These are phyloP conservation scores for Citrus sinensis DNA, from an alignment of 345 rosid genomes.

Conservation along the genomic window DVS_A1.0 CM039167.1:22094501-22095000, in stretches of 20 bases:
- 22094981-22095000: neutral
- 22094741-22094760: neutral
- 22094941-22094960: neutral
- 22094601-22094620: no score
- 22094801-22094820: neutral
- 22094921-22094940: no score
- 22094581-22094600: neutral
- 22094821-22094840: neutral
- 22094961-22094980: neutral
- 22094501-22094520: neutral
- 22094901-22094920: neutral
- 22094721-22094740: neutral
- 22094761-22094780: neutral
- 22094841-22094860: neutral
- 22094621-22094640: neutral
- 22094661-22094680: neutral
- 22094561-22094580: neutral
- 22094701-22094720: neutral
- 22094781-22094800: neutral
- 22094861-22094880: neutral
- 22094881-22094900: neutral
- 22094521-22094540: neutral
- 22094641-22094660: neutral
- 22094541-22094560: neutral
- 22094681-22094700: neutral